These are phyloP conservation scores for Rhizopogon vesiculosus DNA, from an alignment of 768 basidiomycete species.

Conservation along the genomic window DNA sequence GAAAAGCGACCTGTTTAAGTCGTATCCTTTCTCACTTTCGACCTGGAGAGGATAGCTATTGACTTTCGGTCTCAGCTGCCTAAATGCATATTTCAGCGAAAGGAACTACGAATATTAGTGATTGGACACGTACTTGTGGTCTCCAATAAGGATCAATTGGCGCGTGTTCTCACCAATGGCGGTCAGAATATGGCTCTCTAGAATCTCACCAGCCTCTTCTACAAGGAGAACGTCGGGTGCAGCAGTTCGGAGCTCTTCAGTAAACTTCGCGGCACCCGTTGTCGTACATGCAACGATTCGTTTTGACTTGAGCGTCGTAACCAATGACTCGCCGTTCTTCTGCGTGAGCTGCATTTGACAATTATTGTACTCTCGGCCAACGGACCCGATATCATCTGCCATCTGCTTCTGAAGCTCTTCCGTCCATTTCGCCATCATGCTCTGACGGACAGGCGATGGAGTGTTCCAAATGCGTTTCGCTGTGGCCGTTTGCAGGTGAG, in stretches of 20 bases:
- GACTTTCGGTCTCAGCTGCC: slow-evolving; percentile 64
- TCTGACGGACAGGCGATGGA: slow-evolving; percentile 19
- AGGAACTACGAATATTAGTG: neutral
- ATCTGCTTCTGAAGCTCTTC: slow-evolving; percentile 28
- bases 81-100: slow-evolving; percentile 14
- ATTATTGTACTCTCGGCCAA: slow-evolving; percentile 32
- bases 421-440: slow-evolving; percentile 24
- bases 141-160: slow-evolving; percentile 58
- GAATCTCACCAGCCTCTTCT: slow-evolving; percentile 63
- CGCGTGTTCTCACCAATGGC: slow-evolving; percentile 39
- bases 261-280: slow-evolving; percentile 57
- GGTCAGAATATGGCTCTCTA: slow-evolving; percentile 58
- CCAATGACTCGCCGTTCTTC: slow-evolving; percentile 27
- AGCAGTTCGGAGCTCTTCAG: slow-evolving; percentile 35
- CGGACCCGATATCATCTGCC: slow-evolving; percentile 23
- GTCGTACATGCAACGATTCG: slow-evolving; percentile 60
- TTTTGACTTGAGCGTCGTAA: slow-evolving; percentile 33
- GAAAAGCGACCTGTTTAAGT: slow-evolving; percentile 58
- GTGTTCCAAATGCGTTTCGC: slow-evolving; percentile 30
- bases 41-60: slow-evolving; percentile 55
- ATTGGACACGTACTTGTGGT: slow-evolving; percentile 48
- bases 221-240: slow-evolving; percentile 48
- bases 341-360: slow-evolving; percentile 24
- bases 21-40: slow-evolving; percentile 59
- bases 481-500: slow-evolving; percentile 10